Conservation (phyloP, 2,329 filamentous ascomycete genomes). For the Chaetomium sp. region DNA sequence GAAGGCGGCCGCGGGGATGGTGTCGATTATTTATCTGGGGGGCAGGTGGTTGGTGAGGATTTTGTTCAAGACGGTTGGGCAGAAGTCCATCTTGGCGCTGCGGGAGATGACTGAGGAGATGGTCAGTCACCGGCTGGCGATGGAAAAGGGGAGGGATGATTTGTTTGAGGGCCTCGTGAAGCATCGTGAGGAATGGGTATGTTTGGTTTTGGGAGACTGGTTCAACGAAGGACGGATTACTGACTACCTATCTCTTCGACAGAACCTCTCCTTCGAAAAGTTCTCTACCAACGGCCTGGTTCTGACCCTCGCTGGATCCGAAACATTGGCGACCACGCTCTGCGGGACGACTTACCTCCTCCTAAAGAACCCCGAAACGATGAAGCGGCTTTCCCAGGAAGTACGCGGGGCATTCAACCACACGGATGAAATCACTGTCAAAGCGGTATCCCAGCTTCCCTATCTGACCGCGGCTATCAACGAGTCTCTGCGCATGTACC, state of each 20-base stretch:
- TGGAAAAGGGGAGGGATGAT: slow-evolving; percentile 25
- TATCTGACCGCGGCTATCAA: slow-evolving; percentile 46
- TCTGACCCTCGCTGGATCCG: slow-evolving; percentile 31
- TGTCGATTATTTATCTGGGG: slow-evolving; percentile 16
- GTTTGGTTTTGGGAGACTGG: background rate
- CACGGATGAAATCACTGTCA: slow-evolving; percentile 44
- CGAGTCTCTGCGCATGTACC: slow-evolving; percentile 46
- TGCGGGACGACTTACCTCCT: slow-evolving; percentile 37
- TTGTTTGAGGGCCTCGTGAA: slow-evolving; percentile 30
- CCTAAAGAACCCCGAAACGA: slow-evolving; percentile 37
- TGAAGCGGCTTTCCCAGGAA: slow-evolving; percentile 43
- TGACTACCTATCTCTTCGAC: background rate
- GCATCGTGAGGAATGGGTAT: slow-evolving; percentile 27
- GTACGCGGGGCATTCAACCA: slow-evolving; percentile 42
- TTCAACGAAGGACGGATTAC: background rate
- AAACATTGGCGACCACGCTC: slow-evolving; percentile 34
- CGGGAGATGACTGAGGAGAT: slow-evolving; percentile 18
- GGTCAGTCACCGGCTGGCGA: slow-evolving; percentile 22
- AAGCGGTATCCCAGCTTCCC: slow-evolving; percentile 35
- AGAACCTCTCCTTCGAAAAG: slow-evolving; percentile 14
- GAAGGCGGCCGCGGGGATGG: slow-evolving; percentile 14
- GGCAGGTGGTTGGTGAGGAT: slow-evolving; percentile 14
- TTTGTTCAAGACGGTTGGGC: slow-evolving; percentile 4
- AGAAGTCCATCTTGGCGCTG: slow-evolving; percentile 1
- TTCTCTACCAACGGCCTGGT: slow-evolving; percentile 21